These are phyloP conservation scores for Beauveria australis DNA, from an alignment of 2,329 filamentous ascomycete genomes.

Conservation along the genomic window DNA sequence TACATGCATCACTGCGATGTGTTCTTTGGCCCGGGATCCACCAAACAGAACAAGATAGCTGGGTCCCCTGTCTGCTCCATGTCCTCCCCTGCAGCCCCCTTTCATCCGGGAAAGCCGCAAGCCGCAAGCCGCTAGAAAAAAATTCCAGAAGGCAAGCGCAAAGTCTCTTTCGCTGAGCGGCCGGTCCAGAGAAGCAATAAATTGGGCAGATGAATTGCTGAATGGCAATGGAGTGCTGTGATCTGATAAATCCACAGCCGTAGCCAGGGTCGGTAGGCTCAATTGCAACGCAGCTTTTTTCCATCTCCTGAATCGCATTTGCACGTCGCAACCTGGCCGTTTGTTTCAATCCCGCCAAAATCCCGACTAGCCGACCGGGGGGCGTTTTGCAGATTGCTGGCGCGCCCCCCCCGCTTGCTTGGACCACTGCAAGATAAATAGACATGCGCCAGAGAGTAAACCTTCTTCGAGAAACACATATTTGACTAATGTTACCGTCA, in stretches of 20 bases:
- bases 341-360: slow-evolving; percentile 7
- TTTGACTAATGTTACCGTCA: no score
- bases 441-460: not conserved
- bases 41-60: not conserved
- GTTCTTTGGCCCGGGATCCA: slow-evolving; percentile 1
- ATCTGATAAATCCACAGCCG: not conserved
- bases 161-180: not conserved
- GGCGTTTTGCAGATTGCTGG: not conserved
- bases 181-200: not conserved
- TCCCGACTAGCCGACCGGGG: not conserved
- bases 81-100: slow-evolving; percentile 2
- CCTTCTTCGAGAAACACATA: not conserved
- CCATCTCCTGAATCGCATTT: not conserved
- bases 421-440: not conserved
- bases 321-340: not conserved
- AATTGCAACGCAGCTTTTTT: slow-evolving; percentile 1
- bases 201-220: not conserved
- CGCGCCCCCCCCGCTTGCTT: not conserved
- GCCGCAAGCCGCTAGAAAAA: no score
- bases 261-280: not conserved
- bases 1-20: not conserved
- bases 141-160: not conserved
- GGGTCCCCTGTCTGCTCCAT: slow-evolving; percentile 4
- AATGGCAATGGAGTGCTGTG: not conserved
- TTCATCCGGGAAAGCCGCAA: slow-evolving; percentile 2